A percentile compares a stretch with the other conserved stretches of the same genome.
Evolutionary conservation across 768 basidiomycete genomes (phyloP).

Genomic region (Tylopilus balloui): DNA sequence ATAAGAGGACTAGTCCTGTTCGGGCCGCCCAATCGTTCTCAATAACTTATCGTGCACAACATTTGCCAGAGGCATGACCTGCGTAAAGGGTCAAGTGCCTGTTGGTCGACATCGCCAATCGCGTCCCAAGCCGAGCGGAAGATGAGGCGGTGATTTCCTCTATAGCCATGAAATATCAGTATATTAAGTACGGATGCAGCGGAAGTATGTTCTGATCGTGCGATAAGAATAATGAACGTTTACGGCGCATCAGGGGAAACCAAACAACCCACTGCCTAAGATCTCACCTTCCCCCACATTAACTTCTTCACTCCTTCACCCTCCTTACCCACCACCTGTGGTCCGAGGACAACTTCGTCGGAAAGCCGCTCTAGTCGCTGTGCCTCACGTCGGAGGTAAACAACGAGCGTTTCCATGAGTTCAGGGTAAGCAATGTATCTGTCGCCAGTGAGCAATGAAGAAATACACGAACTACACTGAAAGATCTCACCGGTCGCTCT

Average conservation of each 20-base stretch:
- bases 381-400: slow-evolving; percentile 70
- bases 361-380: slow-evolving; percentile 55
- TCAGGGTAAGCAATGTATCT: slow-evolving; percentile 72
- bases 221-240: neutral
- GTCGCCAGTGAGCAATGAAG: slow-evolving; percentile 26
- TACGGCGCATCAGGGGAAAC: neutral
- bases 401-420: slow-evolving; percentile 65
- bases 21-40: slow-evolving; percentile 1
- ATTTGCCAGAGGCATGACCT: too few relatives aligned
- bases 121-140: neutral
- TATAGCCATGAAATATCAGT: neutral
- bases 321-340: slow-evolving; percentile 30
- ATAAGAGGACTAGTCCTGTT: neutral
- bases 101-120: neutral
- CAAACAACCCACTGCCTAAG: slow-evolving; percentile 11
- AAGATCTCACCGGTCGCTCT: slow-evolving; percentile 35
- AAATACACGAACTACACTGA: neutral
- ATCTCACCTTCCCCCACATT: slow-evolving; percentile 26
- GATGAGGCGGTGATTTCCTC: neutral
- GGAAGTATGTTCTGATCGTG: slow-evolving; percentile 3
- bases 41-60: too few relatives aligned
- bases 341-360: slow-evolving; percentile 38
- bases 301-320: slow-evolving; percentile 30
- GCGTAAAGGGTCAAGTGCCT: neutral
- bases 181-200: neutral